Evolutionary conservation across 2,329 filamentous ascomycete genomes (phyloP), one percentile per base, ranked within the genome.

Genomic region (Botrytis byssoidea): DNA sequence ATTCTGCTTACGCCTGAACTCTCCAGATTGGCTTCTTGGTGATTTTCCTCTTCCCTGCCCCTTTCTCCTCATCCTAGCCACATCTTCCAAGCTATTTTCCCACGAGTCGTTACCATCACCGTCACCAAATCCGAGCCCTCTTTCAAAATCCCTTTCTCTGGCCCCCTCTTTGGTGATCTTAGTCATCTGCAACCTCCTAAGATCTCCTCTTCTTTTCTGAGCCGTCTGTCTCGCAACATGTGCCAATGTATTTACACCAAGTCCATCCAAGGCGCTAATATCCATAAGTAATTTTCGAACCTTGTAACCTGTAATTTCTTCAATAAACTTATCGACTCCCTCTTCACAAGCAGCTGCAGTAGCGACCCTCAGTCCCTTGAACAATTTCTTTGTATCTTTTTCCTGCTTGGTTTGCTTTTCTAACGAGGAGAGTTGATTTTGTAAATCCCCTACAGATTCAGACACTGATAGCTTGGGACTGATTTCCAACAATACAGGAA

Each of bases 261-360:
- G 76, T 20, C 82, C 82, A 72, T 88, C 87, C 63, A 89, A 84
- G 0, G 83, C 83, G 77, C 84, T 86, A 55, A 90, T 77, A 76
- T 88, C 87, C 6, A 86, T 86, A 25, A 90, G 79, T 74, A 90
- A 88, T 10, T 84, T 84, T 48, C 88, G 84, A 64, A 89, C 84
- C 22, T 86, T 82, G 37, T 88, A 78, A 0, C 88, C 88, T 0
- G 87, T 89, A 74, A 84, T 84, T 35, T 85, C 81, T 42, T 84
- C 82, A 71, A 90, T 85, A 79, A 85, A 85, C 0, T 83, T 83
- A 77, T 90, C 87, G 3, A 89, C 83, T 51, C 84, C 81, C 72
- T 87, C 84, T 72, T 89, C 85, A 68, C 87, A 88, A 7, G 88
- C 88, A 18, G 88, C 88, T 8, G 85, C 86, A 44, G 86, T 84